Conservation (phyloP, 1,284 basidiomycete species). For the Boletellus sp. region DNA sequence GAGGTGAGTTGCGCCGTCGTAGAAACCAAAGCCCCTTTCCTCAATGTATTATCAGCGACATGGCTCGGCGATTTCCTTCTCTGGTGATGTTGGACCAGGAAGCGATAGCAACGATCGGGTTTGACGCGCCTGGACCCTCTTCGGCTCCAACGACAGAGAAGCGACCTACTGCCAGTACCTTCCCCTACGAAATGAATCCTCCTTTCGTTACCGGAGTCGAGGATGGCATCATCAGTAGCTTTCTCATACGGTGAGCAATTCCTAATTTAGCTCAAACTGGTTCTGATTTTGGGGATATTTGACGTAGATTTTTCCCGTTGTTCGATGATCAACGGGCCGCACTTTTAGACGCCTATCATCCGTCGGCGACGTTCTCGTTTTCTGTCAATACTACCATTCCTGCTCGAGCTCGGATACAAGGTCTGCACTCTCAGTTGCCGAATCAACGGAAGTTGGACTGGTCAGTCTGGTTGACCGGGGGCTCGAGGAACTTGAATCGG, state of each 20-base stretch:
- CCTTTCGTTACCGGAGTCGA: slow-evolving; percentile 78
- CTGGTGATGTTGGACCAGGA: slow-evolving; percentile 74
- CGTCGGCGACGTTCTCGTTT: slow-evolving; percentile 85
- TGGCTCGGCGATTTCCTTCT: slow-evolving; percentile 66
- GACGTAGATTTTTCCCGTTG: slow-evolving; percentile 72
- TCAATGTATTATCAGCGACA: slow-evolving; percentile 49
- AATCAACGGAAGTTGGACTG: slow-evolving; percentile 81
- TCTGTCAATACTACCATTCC: slow-evolving; percentile 82
- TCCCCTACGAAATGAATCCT: slow-evolving; percentile 69
- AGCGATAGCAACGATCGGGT: slow-evolving; percentile 69
- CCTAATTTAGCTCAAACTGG: neutral
- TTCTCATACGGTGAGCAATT: slow-evolving; percentile 65
- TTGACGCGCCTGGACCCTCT: slow-evolving; percentile 57
- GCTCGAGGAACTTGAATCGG: slow-evolving; percentile 75
- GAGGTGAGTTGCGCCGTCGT: slow-evolving; percentile 44
- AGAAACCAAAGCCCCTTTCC: slow-evolving; percentile 7
- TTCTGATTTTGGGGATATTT: slow-evolving; percentile 12
- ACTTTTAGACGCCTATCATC: slow-evolving; percentile 76
- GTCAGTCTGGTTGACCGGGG: slow-evolving; percentile 61
- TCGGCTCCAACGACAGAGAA: slow-evolving; percentile 37
- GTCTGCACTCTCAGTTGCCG: slow-evolving; percentile 64
- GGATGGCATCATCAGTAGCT: slow-evolving; percentile 64
- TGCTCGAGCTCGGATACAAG: slow-evolving; percentile 63
- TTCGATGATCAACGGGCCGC: slow-evolving; percentile 77
- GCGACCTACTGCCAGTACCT: slow-evolving; percentile 55